phyloP scores from a whole-genome alignment of 208 protist species.

The Trichomonas vaginalis region DNA sequence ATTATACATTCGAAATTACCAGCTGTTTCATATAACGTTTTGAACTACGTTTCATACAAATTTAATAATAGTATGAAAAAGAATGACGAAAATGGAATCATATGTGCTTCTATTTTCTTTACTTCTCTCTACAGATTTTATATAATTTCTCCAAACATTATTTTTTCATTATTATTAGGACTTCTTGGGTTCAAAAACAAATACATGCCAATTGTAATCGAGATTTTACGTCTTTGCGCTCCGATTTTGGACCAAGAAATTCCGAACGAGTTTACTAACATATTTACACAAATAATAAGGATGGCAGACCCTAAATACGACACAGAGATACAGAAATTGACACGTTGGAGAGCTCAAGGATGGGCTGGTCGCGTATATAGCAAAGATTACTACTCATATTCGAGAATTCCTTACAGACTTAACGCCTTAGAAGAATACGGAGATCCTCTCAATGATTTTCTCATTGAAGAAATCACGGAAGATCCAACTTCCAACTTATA shows the following conservation, averaged over 20 bases:
- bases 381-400: background rate
- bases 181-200: background rate
- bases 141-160: background rate
- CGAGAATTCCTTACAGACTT: background rate
- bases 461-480: background rate
- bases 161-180: background rate
- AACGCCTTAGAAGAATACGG: background rate
- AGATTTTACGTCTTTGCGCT: background rate
- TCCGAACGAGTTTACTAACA: background rate
- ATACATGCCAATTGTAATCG: background rate
- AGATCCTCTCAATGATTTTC: background rate
- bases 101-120: background rate
- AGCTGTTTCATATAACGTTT: background rate
- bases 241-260: background rate
- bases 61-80: background rate
- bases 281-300: background rate
- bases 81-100: background rate
- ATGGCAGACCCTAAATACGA: background rate
- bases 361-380: background rate
- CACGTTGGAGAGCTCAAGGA: background rate
- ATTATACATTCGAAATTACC: background rate
- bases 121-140: background rate
- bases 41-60: background rate
- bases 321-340: background rate
- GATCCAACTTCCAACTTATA: background rate